A percentile compares a stretch with the other conserved stretches of the same genome.
Conservation (phyloP, 176 grass and related monocot species). For the Pontederia crassipes region DNA sequence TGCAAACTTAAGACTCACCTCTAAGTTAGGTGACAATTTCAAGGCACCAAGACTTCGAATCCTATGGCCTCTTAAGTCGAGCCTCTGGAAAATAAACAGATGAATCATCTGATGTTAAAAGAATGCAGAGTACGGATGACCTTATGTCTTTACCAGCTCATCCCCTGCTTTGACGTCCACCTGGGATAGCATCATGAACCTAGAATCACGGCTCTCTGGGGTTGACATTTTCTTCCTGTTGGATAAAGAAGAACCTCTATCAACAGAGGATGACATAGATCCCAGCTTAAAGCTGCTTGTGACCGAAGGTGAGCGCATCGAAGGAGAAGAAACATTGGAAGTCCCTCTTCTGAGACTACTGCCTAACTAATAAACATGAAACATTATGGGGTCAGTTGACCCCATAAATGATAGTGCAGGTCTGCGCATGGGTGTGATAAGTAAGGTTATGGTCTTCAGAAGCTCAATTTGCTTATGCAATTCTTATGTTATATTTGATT, state of each 20-base stretch:
- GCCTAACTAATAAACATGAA: too few relatives aligned
- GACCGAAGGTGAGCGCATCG: constrained; percentile 35
- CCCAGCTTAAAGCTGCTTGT: constrained; percentile 44
- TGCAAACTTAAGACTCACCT: constrained; percentile 30
- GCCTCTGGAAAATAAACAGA: constrained; percentile 34
- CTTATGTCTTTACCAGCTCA: constrained; percentile 53
- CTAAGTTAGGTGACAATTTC: constrained; percentile 64
- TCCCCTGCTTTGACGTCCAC: constrained; percentile 82
- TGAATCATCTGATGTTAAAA: neutral
- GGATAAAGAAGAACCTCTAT: constrained; percentile 32
- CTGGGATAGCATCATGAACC: constrained; percentile 82
- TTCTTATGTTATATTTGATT: too few relatives aligned
- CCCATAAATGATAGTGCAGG: too few relatives aligned
- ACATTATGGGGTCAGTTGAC: too few relatives aligned
- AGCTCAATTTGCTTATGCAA: too few relatives aligned
- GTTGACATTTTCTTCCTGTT: constrained; percentile 49
- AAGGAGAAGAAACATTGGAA: constrained; percentile 42
- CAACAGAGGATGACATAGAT: constrained; percentile 29
- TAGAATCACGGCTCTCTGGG: constrained; percentile 50
- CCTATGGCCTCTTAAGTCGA: constrained; percentile 84
- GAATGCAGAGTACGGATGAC: constrained; percentile 13
- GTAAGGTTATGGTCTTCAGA: too few relatives aligned
- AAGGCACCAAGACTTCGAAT: constrained; percentile 66
- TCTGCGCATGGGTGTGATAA: too few relatives aligned
- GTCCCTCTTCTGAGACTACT: constrained; percentile 35